phyloP scores from a whole-genome alignment of 495 filamentous ascomycete genomes.

The Podospora tetraspora region DNA sequence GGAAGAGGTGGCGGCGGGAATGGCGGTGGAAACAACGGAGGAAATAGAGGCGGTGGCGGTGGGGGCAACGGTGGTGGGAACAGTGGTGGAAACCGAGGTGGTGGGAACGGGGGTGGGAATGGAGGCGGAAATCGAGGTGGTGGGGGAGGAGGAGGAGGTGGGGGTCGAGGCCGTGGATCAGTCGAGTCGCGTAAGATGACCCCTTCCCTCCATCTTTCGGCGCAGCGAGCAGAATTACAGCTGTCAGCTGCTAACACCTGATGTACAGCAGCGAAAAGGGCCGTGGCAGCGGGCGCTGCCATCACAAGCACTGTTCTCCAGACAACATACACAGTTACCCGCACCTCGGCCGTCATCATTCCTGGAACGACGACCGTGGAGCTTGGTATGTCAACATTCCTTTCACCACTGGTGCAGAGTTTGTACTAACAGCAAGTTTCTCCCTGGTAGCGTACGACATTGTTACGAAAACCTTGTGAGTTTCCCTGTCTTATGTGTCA shows the following conservation, averaged over 20 bases:
- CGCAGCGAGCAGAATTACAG: not conserved
- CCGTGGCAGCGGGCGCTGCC: constrained; percentile 12
- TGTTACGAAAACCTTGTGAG: constrained; percentile 20
- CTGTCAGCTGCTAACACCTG: not conserved
- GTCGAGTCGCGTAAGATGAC: not conserved
- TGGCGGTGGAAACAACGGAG: not conserved
- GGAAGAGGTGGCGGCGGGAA: not conserved
- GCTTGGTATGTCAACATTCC: constrained; percentile 10
- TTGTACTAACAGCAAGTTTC: not conserved
- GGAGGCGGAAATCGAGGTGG: constrained; percentile 1
- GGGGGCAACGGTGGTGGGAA: constrained; percentile 4
- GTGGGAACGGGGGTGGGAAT: constrained; percentile 3
- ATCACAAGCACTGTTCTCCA: constrained; percentile 17
- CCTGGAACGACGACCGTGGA: constrained; percentile 15
- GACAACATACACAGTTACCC: constrained; percentile 19
- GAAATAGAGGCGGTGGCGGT: not conserved
- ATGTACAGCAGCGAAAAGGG: not conserved
- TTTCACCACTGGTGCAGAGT: not conserved
- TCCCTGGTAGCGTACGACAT: constrained; percentile 10
- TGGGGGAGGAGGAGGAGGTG: constrained; percentile 4
- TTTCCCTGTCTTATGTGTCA: not conserved
- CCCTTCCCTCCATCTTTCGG: not conserved
- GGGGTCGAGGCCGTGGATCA: not conserved
- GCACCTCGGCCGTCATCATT: constrained; percentile 14
- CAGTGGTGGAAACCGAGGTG: constrained; percentile 4